Percentiles rank a stretch among this genome's conserved stretches.
Evolutionary conservation across 805 yeast species (phyloP).

Genomic region (Zygotorulaspora florentina): DNA sequence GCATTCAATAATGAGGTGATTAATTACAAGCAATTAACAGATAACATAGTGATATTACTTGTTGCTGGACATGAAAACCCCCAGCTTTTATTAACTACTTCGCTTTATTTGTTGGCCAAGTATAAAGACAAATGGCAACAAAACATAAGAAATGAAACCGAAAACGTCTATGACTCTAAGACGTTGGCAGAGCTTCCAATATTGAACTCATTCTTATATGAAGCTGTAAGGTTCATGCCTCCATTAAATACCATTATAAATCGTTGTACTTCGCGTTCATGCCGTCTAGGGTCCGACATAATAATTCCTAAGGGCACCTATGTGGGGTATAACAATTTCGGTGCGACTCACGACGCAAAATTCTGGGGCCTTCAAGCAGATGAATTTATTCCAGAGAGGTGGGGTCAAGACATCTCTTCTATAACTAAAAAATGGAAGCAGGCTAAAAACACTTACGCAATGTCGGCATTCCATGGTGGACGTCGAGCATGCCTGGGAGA

Average conservation of each 20-base stretch:
- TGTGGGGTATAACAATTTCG: slow-evolving; percentile 53
- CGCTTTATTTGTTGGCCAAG: slow-evolving; percentile 46
- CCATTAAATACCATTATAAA: slow-evolving; percentile 56
- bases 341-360: slow-evolving; percentile 43
- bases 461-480: slow-evolving; percentile 58
- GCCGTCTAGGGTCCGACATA: slow-evolving; percentile 41
- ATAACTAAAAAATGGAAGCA: slow-evolving; percentile 39
- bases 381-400: slow-evolving; percentile 44
- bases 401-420: slow-evolving; percentile 44
- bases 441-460: slow-evolving; percentile 43
- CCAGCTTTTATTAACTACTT: slow-evolving; percentile 45
- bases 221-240: slow-evolving; percentile 51
- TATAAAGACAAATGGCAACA: slow-evolving; percentile 41
- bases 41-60: slow-evolving; percentile 50
- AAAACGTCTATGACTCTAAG: slow-evolving; percentile 26
- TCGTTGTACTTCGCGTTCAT: slow-evolving; percentile 40
- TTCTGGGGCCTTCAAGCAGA: slow-evolving; percentile 47
- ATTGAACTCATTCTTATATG: slow-evolving; percentile 58
- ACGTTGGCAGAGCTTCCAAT: slow-evolving; percentile 52
- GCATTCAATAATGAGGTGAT: slow-evolving; percentile 39
- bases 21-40: slow-evolving; percentile 45
- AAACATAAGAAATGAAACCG: slow-evolving; percentile 45
- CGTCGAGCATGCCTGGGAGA: slow-evolving; percentile 60
- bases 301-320: slow-evolving; percentile 47
- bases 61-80: slow-evolving; percentile 68